Conservation (phyloP, 1,139 yeast species). For the Eremothecium cymbalariae region DNA sequence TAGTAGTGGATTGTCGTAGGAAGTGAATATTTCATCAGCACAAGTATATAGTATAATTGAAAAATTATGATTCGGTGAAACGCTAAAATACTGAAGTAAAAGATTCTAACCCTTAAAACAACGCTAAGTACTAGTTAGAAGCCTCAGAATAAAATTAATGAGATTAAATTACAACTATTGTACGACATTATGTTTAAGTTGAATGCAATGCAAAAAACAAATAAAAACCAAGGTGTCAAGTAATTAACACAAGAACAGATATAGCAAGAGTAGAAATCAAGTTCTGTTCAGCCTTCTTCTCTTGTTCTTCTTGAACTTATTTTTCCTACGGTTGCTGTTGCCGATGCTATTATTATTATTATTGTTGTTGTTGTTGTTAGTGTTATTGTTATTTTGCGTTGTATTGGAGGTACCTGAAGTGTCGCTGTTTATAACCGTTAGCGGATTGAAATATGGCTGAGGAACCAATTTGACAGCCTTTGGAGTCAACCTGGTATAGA, state of each 20-base stretch:
- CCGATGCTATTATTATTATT: not conserved
- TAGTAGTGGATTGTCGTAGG: too few species aligned
- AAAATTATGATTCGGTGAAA: too few species aligned
- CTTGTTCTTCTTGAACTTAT: constrained; percentile 20
- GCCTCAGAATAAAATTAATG: too few species aligned
- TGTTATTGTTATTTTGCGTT: constrained; percentile 10
- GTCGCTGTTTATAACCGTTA: constrained; percentile 9
- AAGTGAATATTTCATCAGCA: too few species aligned
- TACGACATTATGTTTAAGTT: too few species aligned
- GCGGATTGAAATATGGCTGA: constrained; percentile 7
- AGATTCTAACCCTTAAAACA: too few species aligned
- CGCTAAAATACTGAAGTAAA: too few species aligned
- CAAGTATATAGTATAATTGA: too few species aligned
- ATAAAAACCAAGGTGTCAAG: too few species aligned
- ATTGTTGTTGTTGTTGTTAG: constrained; percentile 2
- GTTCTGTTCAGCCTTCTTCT: constrained; percentile 26
- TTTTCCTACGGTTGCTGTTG: constrained; percentile 6
- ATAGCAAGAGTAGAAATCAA: constrained; percentile 1
- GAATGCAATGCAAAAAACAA: too few species aligned
- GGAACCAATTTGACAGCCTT: constrained; percentile 27
- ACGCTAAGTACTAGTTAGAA: too few species aligned
- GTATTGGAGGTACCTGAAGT: constrained; percentile 9
- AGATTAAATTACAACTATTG: too few species aligned
- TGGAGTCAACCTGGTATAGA: constrained; percentile 68
- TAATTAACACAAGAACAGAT: not conserved